Evolutionary conservation across 1,284 basidiomycete genomes (phyloP).

Genomic region (Cronartium quercuum): DNA sequence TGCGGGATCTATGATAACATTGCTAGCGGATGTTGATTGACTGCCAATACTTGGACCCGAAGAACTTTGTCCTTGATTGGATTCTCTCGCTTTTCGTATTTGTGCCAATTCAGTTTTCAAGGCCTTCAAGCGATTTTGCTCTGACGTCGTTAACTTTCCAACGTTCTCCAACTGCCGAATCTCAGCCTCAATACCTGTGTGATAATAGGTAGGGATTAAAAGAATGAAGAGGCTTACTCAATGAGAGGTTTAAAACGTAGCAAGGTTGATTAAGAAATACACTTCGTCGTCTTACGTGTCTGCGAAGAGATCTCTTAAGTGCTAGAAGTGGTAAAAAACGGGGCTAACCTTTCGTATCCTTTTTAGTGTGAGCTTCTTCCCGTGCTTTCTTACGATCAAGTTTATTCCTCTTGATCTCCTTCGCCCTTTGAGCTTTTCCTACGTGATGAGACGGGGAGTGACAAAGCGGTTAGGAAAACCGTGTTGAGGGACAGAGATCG

Average conservation of each 20-base stretch:
- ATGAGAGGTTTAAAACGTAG: background rate
- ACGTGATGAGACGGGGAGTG: background rate
- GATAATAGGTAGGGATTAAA: background rate
- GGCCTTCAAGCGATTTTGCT: constrained; percentile 25
- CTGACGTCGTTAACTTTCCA: constrained; percentile 5
- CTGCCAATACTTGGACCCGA: background rate
- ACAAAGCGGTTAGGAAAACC: background rate
- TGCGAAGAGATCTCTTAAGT: background rate
- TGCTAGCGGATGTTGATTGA: background rate
- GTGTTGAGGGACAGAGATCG: background rate
- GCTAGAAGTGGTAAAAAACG: background rate
- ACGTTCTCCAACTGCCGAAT: constrained; percentile 33
- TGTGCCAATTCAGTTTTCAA: constrained; percentile 6
- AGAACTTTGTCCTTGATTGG: background rate
- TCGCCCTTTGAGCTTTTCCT: constrained; percentile 37
- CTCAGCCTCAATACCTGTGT: constrained; percentile 31
- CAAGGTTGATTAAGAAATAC: background rate
- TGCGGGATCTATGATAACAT: constrained; percentile 26
- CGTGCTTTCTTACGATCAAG: constrained; percentile 37
- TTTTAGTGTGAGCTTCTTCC: constrained; percentile 29
- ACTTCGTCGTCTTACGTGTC: background rate
- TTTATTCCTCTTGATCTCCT: constrained; percentile 37
- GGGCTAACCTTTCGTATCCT: constrained; percentile 17
- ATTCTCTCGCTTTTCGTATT: constrained; percentile 19
- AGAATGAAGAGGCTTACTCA: background rate